phyloP scores from a whole-genome alignment of 208 protist genomes.

The Leishmania lainsoni region DNA sequence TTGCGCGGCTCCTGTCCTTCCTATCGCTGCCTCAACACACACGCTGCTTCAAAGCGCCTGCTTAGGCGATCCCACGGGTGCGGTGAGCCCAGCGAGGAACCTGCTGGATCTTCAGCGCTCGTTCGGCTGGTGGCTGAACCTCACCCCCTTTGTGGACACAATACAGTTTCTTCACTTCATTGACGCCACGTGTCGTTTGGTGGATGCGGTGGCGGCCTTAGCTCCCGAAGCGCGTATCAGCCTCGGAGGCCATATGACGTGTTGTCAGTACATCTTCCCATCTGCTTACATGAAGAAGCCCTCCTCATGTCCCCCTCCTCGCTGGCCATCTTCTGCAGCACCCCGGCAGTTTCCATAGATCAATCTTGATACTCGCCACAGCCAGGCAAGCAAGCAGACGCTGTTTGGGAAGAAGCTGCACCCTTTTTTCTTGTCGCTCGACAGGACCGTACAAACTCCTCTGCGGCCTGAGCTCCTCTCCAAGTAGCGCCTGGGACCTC shows the following conservation, averaged over 20 bases:
- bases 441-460: slow-evolving; percentile 4
- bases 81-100: neutral
- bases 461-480: slow-evolving; percentile 6
- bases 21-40: slow-evolving; percentile 12
- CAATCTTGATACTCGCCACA: slow-evolving; percentile 23
- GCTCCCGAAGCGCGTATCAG: neutral
- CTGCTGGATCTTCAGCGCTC: slow-evolving; percentile 8
- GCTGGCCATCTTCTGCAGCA: slow-evolving; percentile 18
- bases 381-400: slow-evolving; percentile 25
- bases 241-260: slow-evolving; percentile 4
- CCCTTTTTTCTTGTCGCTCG: neutral
- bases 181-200: slow-evolving; percentile 18
- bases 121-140: slow-evolving; percentile 40
- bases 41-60: slow-evolving; percentile 4
- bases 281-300: slow-evolving; percentile 42
- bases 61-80: neutral
- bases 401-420: slow-evolving; percentile 19
- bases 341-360: slow-evolving; percentile 29
- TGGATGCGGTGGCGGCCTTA: neutral
- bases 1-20: slow-evolving; percentile 21
- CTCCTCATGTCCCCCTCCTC: slow-evolving; percentile 11
- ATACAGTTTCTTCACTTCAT: slow-evolving; percentile 26
- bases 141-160: slow-evolving; percentile 35
- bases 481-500: neutral
- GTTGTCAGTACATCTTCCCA: slow-evolving; percentile 34